Conservation (phyloP, 176 grass and related monocot genomes). For the Carex cristatella region DNA sequence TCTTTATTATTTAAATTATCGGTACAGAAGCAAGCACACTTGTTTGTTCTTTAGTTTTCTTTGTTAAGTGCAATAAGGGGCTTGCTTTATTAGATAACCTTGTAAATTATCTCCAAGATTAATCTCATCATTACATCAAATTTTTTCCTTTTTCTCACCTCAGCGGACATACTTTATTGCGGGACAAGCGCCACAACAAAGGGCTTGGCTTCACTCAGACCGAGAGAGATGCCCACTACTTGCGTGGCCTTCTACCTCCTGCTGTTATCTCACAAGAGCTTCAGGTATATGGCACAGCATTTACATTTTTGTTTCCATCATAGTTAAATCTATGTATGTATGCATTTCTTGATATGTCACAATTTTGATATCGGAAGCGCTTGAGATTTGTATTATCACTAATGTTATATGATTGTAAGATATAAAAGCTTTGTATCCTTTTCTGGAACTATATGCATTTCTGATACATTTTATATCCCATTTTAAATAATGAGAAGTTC, state of each 20-base stretch:
- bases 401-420: background rate
- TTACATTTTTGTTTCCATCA: background rate
- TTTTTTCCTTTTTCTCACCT: background rate
- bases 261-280: constrained; percentile 53
- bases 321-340: background rate
- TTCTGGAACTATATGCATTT: background rate
- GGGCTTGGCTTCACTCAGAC: constrained; percentile 68
- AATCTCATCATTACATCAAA: background rate
- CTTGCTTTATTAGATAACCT: background rate
- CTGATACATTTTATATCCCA: background rate
- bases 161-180: constrained; percentile 66
- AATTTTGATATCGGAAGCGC: background rate
- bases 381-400: background rate
- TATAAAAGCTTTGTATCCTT: background rate
- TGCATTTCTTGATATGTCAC: background rate
- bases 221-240: constrained; percentile 63
- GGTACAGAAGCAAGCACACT: background rate
- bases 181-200: constrained; percentile 89
- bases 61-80: background rate
- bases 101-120: background rate
- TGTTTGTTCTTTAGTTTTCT: background rate
- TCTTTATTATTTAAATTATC: background rate
- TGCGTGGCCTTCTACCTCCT: constrained; percentile 77
- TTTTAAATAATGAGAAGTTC: background rate
- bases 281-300: constrained; percentile 40